Evolutionary conservation across 306 rosid genomes (phyloP).

Genomic region (Begonia peltatifolia): DNA sequence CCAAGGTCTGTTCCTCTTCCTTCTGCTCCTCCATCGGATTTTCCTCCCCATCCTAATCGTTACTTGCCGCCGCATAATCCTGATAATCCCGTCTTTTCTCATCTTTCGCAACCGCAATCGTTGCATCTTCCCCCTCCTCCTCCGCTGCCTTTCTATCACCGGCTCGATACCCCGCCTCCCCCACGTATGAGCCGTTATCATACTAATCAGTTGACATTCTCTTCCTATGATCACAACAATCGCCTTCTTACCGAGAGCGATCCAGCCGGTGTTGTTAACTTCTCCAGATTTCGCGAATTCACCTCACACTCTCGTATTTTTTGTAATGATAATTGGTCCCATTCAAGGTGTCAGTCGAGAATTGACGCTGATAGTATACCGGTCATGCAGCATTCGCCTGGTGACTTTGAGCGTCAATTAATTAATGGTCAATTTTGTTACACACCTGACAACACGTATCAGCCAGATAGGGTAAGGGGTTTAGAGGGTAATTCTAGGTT

Average conservation of each 20-base stretch:
- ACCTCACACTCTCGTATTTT: constrained; percentile 13
- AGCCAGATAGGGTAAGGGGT: constrained; percentile 16
- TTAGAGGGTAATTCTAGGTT: constrained; percentile 21
- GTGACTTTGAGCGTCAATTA: constrained; percentile 24
- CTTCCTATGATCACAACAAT: constrained; percentile 3
- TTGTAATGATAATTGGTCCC: constrained; percentile 9
- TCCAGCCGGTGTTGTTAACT: not conserved
- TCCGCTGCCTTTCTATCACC: not conserved
- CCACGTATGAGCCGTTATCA: constrained; percentile 10
- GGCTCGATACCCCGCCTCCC: not conserved
- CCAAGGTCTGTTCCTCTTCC: constrained; percentile 15
- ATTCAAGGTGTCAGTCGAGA: constrained; percentile 12
- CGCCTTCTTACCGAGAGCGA: constrained; percentile 13
- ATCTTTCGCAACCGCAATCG: constrained; percentile 9
- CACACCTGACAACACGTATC: constrained; percentile 7
- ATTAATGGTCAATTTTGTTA: constrained; percentile 16
- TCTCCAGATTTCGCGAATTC: not conserved
- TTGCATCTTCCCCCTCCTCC: constrained; percentile 10
- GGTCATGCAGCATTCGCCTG: constrained; percentile 6
- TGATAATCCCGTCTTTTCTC: constrained; percentile 6
- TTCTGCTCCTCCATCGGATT: constrained; percentile 9
- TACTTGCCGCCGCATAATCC: constrained; percentile 1
- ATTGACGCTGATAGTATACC: constrained; percentile 13
- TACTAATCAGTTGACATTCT: constrained; percentile 15
- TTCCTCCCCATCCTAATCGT: constrained; percentile 9